Conservation (phyloP, 192 early-diverging fungal genomes). For the Mortierella hygrophila region DNA sequence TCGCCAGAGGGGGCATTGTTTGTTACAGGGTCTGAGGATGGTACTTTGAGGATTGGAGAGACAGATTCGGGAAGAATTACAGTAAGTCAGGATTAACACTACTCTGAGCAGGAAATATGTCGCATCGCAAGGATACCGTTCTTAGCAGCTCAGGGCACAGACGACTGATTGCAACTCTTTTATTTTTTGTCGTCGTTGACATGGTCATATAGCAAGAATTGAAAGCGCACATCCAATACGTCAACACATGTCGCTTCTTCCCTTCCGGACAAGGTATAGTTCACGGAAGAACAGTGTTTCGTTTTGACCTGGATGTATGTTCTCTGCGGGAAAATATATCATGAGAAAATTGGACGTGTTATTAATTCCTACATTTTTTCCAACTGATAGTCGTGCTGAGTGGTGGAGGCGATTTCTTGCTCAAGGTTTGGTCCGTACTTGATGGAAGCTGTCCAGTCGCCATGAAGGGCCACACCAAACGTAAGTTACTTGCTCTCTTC, state of each 20-base stretch:
- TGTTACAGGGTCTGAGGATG: conserved; percentile 57
- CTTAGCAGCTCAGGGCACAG: neutral
- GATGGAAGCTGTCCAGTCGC: conserved; percentile 83
- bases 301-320: too few species aligned
- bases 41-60: conserved; percentile 56
- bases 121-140: neutral
- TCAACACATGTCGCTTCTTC: conserved; percentile 77
- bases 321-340: neutral
- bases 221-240: conserved; percentile 76
- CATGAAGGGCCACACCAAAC: conserved; percentile 73
- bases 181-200: neutral
- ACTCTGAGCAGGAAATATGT: neutral
- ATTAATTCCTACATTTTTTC: neutral
- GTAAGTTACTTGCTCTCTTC: conserved; percentile 21
- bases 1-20: conserved; percentile 64
- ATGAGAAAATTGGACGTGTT: neutral
- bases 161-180: neutral
- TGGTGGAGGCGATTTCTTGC: conserved; percentile 74
- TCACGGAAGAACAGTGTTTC: neutral
- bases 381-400: conserved; percentile 68
- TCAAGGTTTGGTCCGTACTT: conserved; percentile 80
- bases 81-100: conserved; percentile 34
- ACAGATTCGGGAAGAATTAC: conserved; percentile 48
- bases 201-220: conserved; percentile 55
- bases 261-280: conserved; percentile 76